Percentiles rank a stretch among this genome's conserved stretches.
phyloP scores from a whole-genome alignment of 805 yeast species.

The Yamadazyma sp. region DNA sequence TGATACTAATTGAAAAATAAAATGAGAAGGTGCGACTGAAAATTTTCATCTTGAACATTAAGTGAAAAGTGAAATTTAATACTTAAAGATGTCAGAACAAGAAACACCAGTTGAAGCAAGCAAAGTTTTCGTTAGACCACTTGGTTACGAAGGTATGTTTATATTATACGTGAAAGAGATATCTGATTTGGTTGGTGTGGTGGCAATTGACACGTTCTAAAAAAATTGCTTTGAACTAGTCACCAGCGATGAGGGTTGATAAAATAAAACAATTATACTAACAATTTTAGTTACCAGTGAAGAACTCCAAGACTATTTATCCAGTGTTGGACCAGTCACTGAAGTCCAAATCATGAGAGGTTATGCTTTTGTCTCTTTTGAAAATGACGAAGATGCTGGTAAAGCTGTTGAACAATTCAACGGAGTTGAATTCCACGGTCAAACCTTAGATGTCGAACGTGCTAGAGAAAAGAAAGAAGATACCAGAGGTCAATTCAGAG shows the following conservation, averaged over 20 bases:
- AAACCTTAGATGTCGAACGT: slow-evolving; percentile 48
- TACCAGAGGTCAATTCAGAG: slow-evolving; percentile 72
- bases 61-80: no score
- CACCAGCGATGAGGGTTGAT: no score
- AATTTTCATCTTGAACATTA: no score
- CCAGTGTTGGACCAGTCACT: slow-evolving; percentile 61
- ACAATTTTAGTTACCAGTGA: slow-evolving; percentile 32
- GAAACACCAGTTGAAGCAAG: slow-evolving; percentile 20
- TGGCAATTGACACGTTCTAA: no score
- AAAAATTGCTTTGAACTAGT: no score
- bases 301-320: slow-evolving; percentile 67
- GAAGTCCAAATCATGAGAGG: slow-evolving; percentile 77
- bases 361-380: slow-evolving; percentile 86
- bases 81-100: no score
- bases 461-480: slow-evolving; percentile 56
- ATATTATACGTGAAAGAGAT: no score
- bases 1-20: no score
- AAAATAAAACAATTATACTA: no score
- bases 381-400: slow-evolving; percentile 53
- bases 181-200: no score
- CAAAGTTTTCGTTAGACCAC: slow-evolving; percentile 58
- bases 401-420: slow-evolving; percentile 47
- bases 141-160: slow-evolving; percentile 47
- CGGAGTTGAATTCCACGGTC: slow-evolving; percentile 48
- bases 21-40: no score